Percentiles rank a stretch among this genome's conserved stretches.
Conservation (phyloP, 768 basidiomycete species). For the Termitomyces sp. region DNA sequence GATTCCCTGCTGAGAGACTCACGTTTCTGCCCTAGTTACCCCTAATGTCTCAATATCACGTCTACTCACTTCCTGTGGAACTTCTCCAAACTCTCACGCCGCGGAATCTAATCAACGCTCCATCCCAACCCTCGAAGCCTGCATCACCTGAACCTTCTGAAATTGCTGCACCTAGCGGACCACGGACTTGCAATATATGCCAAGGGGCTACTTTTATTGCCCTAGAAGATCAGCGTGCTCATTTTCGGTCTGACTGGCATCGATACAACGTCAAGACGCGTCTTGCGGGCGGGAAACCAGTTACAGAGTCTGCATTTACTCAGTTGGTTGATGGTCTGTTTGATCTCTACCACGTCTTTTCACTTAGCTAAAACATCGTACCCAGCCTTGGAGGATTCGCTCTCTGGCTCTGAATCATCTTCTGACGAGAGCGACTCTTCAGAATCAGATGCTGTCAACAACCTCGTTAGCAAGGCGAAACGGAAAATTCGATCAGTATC, state of each 20-base stretch:
- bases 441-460: conserved; percentile 61
- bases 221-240: conserved; percentile 77
- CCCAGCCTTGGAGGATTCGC: conserved; percentile 74
- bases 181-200: conserved; percentile 69
- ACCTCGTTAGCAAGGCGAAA: conserved; percentile 61
- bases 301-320: conserved; percentile 68
- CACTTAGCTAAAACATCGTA: conserved; percentile 1
- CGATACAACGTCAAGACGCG: conserved; percentile 91
- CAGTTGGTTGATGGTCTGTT: conserved; percentile 75
- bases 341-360: not conserved
- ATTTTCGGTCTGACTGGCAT: conserved; percentile 97
- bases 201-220: conserved; percentile 62
- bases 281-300: conserved; percentile 54
- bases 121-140: conserved; percentile 25
- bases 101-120: conserved; percentile 47
- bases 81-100: conserved; percentile 68
- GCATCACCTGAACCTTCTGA: conserved; percentile 27
- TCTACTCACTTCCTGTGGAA: conserved; percentile 68
- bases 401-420: conserved; percentile 88
- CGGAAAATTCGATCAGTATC: conserved; percentile 40
- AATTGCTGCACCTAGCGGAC: conserved; percentile 30
- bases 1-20: too few relatives aligned
- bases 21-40: conserved; percentile 13
- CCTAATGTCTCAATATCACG: conserved; percentile 43
- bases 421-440: conserved; percentile 48